Evolutionary conservation across 495 filamentous ascomycete genomes (phyloP), one percentile per base, ranked within the genome.

Genomic region (Neurospora sp.): DNA sequence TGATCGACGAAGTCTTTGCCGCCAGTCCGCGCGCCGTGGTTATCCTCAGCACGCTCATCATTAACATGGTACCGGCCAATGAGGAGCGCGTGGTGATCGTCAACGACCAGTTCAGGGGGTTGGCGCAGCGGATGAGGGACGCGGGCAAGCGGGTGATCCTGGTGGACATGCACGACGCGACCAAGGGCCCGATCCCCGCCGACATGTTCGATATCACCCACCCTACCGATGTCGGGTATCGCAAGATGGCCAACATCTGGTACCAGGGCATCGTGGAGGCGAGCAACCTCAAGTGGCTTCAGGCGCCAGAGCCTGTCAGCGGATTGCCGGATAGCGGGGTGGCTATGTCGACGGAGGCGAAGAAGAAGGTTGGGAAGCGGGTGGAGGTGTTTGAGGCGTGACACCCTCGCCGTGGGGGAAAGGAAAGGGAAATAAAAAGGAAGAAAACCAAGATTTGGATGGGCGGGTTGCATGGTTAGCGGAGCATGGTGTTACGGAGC

Each of bases 211-310:
- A 88, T 73, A 80, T 78, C 6, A 86, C 80, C 0, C 87, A 89
- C 69, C 87, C 87, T 0, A 84, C 77, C 18, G 83, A 86, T 47
- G 71, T 27, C 1, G 87, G 87, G 10, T 89, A 89, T 68, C 73
- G 76, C 72, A 82, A 84, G 75, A 88, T 90, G 87, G 85, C 87
- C 10, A 74, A 81, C 2, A 78, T 89, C 0, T 89, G 84, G 83
- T 86, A 80, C 76, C 77, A 75, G 0, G 86, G 81, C 5, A 78
- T 89, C 20, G 70, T 79, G 70, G 70, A 75, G 41, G 81, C 78
- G 0, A 75, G 75, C 35, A 40, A 73, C 71, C 16, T 41, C 68
- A 72, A 84, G 74, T 70, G 72, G 70, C 27, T 81, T 40, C 71
- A 77, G 70, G 22, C 40, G 37, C 73, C 79, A 0, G 78, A 81